Base-by-base conservation (phyloP, 331 rosid species). In the Malus hybrid region DNA sequence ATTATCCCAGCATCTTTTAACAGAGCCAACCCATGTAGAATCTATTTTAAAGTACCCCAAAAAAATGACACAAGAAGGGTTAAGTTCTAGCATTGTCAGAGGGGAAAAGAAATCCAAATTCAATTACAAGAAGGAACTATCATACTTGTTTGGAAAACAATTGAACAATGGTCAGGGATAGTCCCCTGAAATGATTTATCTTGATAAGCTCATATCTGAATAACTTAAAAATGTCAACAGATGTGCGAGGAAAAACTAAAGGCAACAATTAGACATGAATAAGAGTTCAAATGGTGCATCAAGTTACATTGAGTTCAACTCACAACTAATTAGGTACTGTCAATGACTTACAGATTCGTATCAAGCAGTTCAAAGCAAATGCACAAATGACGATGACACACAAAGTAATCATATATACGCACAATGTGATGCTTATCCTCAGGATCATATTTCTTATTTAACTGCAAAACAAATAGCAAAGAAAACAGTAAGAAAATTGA, bases 401-500 rank as follows among this genome's bases (percentile, higher is more conserved):
- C 98, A 82, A 95, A 95, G 89, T 87, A 90, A 87, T 95, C 99
- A 86, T 86, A 92, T 72, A 95, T 95, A 69, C 99, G 99, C 78
- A 95, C 98, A 74, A 95, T 86, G 80, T 95, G 99, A 87, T 95
- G 96, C 97, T 90, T 95, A 84, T 95, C 99, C 91, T 92, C 97
- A 29, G 98, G 99, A 83, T 95, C 99, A 70, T 89, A 90, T 90
- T 90, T 92, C 86, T 84, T 92, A 88, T 95, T 95, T 83, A 95
- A 83, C 99, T 95, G 91, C 84, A 84, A 74, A 68, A 78, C 66
- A 61, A 46, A 73, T 32, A 48, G 44, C 33, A 73, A 62, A 71
- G 20, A 65, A 58, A 68, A 74, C 52, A 36, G 26, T 34, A 63
- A 26, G 68, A 70, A 73, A 50, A 39, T 22, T 76, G 78, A 70